phyloP scores from a whole-genome alignment of 2,329 filamentous ascomycete species.

The Furcasterigmium furcatum region DNA sequence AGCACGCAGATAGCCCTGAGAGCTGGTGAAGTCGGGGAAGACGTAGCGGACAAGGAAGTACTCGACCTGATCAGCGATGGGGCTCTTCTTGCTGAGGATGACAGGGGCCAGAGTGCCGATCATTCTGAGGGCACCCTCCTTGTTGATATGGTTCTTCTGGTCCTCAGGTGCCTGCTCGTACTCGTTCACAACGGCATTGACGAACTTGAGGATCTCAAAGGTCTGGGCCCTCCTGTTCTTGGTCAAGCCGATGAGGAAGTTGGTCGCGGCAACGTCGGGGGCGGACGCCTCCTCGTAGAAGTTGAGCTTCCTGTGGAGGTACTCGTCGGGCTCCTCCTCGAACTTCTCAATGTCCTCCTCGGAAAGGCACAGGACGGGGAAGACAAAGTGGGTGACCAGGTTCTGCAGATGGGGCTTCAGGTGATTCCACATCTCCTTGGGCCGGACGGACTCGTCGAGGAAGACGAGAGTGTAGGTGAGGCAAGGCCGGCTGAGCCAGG shows the following conservation, averaged over 20 bases:
- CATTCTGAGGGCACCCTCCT: constrained; percentile 95
- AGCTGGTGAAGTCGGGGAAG: constrained; percentile 94
- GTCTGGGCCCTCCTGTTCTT: constrained; percentile 95
- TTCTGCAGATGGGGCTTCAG: constrained; percentile 92
- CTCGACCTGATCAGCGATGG: constrained; percentile 95
- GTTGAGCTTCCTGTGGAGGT: constrained; percentile 94
- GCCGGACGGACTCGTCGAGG: constrained; percentile 94
- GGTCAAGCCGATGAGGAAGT: constrained; percentile 92
- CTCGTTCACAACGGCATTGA: constrained; percentile 91
- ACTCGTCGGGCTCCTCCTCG: constrained; percentile 91
- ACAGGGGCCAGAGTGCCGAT: constrained; percentile 93
- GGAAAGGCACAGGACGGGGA: constrained; percentile 89
- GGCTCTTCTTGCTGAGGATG: constrained; percentile 96
- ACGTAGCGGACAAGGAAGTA: constrained; percentile 98
- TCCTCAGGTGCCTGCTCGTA: constrained; percentile 83
- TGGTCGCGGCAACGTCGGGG: constrained; percentile 92
- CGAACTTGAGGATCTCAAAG: constrained; percentile 89
- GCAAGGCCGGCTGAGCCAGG: constrained; percentile 93
- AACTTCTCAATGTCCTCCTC: constrained; percentile 93
- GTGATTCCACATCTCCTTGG: constrained; percentile 94
- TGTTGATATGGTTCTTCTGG: constrained; percentile 90
- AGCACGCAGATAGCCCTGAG: constrained; percentile 87
- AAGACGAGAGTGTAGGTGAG: constrained; percentile 92
- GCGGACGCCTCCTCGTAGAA: constrained; percentile 97
- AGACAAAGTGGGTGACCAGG: constrained; percentile 90